A percentile compares a stretch with the other conserved stretches of the same genome.
These are phyloP conservation scores for Plasmodium coatneyi DNA, from an alignment of 169 alveolate genomes.

Conservation along the genomic window DNA sequence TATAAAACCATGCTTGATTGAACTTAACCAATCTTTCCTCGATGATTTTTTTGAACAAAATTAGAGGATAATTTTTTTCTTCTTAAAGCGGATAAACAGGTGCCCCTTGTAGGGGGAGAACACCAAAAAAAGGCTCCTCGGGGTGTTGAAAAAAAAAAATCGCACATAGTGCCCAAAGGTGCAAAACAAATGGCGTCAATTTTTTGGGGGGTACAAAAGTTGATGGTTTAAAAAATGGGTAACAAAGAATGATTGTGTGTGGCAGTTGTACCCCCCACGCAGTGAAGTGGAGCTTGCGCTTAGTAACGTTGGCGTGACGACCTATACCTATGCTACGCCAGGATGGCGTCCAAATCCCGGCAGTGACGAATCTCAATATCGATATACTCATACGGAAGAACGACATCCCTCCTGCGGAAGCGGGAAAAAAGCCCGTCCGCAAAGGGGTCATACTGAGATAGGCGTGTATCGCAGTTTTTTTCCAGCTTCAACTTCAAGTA, in stretches of 20 bases:
- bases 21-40: not conserved
- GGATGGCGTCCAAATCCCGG: conserved; percentile 35
- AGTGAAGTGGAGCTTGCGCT: not conserved
- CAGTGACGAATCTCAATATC: conserved; percentile 72
- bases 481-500: conserved; percentile 58
- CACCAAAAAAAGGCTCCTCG: not conserved
- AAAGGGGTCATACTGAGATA: conserved; percentile 43
- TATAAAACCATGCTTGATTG: not conserved
- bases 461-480: not conserved
- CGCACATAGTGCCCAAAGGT: not conserved
- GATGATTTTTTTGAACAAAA: not conserved
- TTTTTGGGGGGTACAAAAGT: not conserved
- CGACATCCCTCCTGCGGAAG: conserved; percentile 13
- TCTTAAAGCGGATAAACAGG: not conserved
- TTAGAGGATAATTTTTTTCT: not conserved
- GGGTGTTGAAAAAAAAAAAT: not conserved
- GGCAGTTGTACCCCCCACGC: not conserved
- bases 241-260: not conserved
- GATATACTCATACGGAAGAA: conserved; percentile 37
- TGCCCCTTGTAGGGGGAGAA: not conserved
- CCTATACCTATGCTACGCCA: not conserved
- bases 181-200: not conserved
- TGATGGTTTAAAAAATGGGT: not conserved
- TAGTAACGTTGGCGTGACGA: not conserved
- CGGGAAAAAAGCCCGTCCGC: conserved; percentile 32